Conservation (phyloP, 371 early-diverging fungal genomes). For the Blastocladiella emersonii region DNA sequence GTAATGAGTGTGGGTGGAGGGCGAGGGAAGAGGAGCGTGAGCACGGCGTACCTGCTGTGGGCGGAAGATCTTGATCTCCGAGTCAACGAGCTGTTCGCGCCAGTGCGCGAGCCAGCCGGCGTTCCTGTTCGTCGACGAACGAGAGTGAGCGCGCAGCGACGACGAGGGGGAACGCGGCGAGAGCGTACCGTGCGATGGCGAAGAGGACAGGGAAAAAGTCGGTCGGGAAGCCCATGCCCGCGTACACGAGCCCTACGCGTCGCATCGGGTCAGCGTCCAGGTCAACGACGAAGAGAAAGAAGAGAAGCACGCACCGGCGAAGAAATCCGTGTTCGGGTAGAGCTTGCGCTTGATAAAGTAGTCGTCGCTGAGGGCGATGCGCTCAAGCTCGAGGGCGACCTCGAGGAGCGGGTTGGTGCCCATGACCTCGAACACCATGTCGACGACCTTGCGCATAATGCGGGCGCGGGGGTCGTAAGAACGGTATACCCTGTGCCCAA, state of each 20-base stretch:
- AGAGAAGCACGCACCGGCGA: too few relatives aligned
- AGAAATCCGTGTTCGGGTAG: conserved; percentile 47
- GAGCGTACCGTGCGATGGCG: conserved; percentile 25
- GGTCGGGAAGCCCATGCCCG: not conserved
- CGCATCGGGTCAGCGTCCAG: too few relatives aligned
- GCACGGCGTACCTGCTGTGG: conserved; percentile 44
- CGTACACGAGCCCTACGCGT: not conserved
- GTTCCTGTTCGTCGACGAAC: too few relatives aligned
- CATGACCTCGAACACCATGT: conserved; percentile 43
- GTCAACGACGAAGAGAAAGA: too few relatives aligned
- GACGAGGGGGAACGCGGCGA: too few relatives aligned
- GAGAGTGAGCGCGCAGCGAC: too few relatives aligned
- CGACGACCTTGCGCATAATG: conserved; percentile 29
- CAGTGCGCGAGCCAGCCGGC: conserved; percentile 41
- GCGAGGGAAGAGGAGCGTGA: too few relatives aligned
- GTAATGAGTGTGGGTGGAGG: too few relatives aligned
- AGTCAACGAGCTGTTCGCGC: conserved; percentile 24
- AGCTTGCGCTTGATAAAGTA: conserved; percentile 41
- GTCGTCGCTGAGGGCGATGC: conserved; percentile 27
- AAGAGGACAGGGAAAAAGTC: conserved; percentile 57
- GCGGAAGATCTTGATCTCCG: conserved; percentile 34
- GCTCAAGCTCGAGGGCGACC: conserved; percentile 38
- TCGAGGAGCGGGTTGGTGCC: conserved; percentile 39
- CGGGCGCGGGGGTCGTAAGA: conserved; percentile 36
- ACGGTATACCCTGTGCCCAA: conserved; percentile 41